Conservation (phyloP, 164 flowering plant genomes). For the Kingdonia uniflora region DNA sequence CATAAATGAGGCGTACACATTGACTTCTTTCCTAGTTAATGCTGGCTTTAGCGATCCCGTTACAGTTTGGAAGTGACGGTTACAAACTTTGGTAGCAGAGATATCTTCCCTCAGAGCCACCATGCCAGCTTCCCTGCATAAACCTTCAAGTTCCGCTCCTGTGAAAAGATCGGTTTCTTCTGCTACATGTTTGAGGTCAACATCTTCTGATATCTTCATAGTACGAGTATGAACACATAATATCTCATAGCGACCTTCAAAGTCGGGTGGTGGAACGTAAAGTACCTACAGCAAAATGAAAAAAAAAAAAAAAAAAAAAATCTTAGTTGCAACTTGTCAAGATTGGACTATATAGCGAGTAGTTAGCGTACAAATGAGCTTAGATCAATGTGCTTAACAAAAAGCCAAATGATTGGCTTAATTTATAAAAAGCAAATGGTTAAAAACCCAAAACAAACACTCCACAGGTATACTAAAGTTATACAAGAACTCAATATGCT, state of each 20-base stretch:
- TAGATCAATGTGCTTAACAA: too few relatives aligned
- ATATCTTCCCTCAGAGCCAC: conserved; percentile 81
- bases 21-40: conserved; percentile 39
- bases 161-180: conserved; percentile 78
- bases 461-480: too few relatives aligned
- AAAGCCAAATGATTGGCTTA: too few relatives aligned
- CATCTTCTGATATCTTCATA: conserved; percentile 55
- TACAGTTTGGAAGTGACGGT: conserved; percentile 61
- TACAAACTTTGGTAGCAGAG: conserved; percentile 40
- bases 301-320: too few relatives aligned
- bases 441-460: too few relatives aligned
- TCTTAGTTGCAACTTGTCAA: too few relatives aligned
- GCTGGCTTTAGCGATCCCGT: conserved; percentile 46
- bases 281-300: conserved; percentile 45
- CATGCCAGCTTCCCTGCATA: conserved; percentile 82
- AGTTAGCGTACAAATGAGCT: too few relatives aligned
- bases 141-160: conserved; percentile 81
- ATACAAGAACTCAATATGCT: too few relatives aligned
- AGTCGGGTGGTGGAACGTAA: conserved; percentile 89
- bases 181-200: conserved; percentile 64
- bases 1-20: conserved; percentile 42
- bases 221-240: conserved; percentile 72
- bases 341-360: too few relatives aligned
- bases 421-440: too few relatives aligned
- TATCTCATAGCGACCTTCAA: conserved; percentile 73